A percentile compares a stretch with the other conserved stretches of the same genome.
phyloP scores from a whole-genome alignment of 345 rosid genomes.

The Mangifera indica region DNA sequence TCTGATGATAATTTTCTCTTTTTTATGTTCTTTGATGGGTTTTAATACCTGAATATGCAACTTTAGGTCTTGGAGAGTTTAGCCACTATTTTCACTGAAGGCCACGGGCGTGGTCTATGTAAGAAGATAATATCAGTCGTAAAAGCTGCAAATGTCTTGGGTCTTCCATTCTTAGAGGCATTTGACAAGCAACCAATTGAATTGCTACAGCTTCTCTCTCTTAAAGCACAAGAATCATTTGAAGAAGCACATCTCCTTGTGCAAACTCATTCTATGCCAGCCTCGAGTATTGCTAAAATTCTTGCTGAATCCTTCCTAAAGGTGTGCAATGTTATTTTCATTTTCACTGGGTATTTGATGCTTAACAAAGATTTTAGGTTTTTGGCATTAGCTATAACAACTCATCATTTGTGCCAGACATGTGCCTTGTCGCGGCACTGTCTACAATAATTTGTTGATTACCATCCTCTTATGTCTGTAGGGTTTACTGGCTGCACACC shows the following conservation, averaged over 20 bases:
- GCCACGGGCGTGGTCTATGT: conserved; percentile 80
- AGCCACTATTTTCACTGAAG: conserved; percentile 63
- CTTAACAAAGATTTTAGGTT: conserved; percentile 7
- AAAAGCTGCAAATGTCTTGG: conserved; percentile 82
- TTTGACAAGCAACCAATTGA: conserved; percentile 85
- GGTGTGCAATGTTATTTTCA: conserved; percentile 36
- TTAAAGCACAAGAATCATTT: conserved; percentile 96
- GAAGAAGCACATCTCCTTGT: conserved; percentile 86
- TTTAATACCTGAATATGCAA: conserved; percentile 13
- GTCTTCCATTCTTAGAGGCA: conserved; percentile 84
- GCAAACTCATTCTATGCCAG: conserved; percentile 80
- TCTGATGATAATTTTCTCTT: conserved; percentile 10
- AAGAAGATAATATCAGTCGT: conserved; percentile 80
- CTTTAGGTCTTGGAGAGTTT: conserved; percentile 77
- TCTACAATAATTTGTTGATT: conserved; percentile 1
- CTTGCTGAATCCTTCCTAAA: conserved; percentile 96
- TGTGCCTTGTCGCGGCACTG: neutral
- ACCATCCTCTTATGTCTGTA: conserved; percentile 31
- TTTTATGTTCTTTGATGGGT: conserved; percentile 22
- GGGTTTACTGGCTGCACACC: conserved; percentile 98
- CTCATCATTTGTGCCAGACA: neutral
- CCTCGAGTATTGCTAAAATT: conserved; percentile 86
- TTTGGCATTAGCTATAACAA: neutral
- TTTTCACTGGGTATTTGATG: conserved; percentile 13
- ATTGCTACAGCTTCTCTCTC: conserved; percentile 87